Evolutionary conservation across 352 stramenopile species (phyloP), one percentile per base, ranked within the genome.

Genomic region (Globisporangium perplexum): DNA sequence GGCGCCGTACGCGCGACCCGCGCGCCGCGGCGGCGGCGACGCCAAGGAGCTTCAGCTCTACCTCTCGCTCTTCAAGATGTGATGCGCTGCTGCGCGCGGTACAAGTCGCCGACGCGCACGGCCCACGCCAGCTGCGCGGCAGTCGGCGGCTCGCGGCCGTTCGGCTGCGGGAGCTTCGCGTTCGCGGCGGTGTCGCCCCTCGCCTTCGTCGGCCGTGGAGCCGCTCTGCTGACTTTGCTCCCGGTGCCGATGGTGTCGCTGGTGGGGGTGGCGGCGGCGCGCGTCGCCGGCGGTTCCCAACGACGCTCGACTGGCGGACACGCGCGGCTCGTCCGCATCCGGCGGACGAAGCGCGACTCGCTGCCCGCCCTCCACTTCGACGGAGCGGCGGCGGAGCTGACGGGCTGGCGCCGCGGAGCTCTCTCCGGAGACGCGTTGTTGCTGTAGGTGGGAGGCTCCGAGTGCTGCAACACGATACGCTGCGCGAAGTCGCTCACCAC

Each of bases 1-100:
- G 35, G 10, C 59, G 28, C 69, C 71, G 5, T 79, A 81, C 28
- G 35, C 53, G 1, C 66, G 57, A 53, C 39, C 60, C 5, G n/a
- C 18, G 26, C 4, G 30, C 23, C 18, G 1, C 5, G 12, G 45
- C 39, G 39, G 54, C 41, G 50, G 12, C 54, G 52, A 43, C 42
- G 71, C 70, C 3, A 83, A 82, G 38, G 74, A 86, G 50, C 65
- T 86, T 48, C 74, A 86, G 56, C 59, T 86, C 20, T 82, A 69
- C 28, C 53, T 86, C 30, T 80, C 68, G 6, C 68, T 86, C 61
- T 82, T 86, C 46, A 69, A 77, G 23, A 65, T 86, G 50, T 58
- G 50, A 53, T 11, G 20, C 43, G 42, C 28, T 47, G 47, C 22
- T 53, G 46, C 11, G 59, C 53, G 15, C 20, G 53, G 55, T 87